Evolutionary conservation across 371 early-diverging fungal genomes (phyloP), one percentile per base, ranked within the genome.

Genomic region (Apophysomyces trapeziformis): DNA sequence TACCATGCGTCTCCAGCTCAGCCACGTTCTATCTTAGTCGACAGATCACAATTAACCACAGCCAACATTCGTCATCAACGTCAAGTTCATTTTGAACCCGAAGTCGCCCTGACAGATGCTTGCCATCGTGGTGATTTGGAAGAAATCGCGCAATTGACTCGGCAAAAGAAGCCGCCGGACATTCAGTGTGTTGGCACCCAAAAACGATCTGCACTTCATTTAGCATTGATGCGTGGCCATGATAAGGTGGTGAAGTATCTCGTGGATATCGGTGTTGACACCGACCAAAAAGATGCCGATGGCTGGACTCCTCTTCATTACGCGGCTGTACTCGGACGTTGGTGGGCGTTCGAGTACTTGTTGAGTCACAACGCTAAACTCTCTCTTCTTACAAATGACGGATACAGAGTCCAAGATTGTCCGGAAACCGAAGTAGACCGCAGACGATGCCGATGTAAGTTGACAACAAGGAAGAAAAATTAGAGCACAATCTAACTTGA

Each of bases 261-360:
- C 11, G 57, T 72, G 12, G 21, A 57, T 36, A 12, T 45, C 12
- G 64, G 58, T 21, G 66, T 81, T 1, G 71, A 82, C 61, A 64
- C 79, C 36, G 76, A 79, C 47, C 70, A 70, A 43, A 44, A 58
- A 38, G 83, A 82, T 45, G 66, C 64, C 26, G 76, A 79, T 66
- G 82, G 81, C 74, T 79, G 83, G 79, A 79, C 80, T 5, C 72
- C 78, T 46, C 68, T 78, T 56, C 83, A 82, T 67, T 82, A 82
- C 66, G 76, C 83, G 44, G 76, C 83, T 35, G 77, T 75, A 2
- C 64, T 82, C 12, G 71, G 71, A 8, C 63, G 73, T 39, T 82
- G 83, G 83, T 57, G 56, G 18, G 68, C 76, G 21, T 57, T 82
- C 13, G 71, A 76, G 37, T 70, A 63, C 41, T 47, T 82, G 37